These are phyloP conservation scores for Camelina laxa DNA, from an alignment of 345 rosid species.

Conservation along the genomic window DNA sequence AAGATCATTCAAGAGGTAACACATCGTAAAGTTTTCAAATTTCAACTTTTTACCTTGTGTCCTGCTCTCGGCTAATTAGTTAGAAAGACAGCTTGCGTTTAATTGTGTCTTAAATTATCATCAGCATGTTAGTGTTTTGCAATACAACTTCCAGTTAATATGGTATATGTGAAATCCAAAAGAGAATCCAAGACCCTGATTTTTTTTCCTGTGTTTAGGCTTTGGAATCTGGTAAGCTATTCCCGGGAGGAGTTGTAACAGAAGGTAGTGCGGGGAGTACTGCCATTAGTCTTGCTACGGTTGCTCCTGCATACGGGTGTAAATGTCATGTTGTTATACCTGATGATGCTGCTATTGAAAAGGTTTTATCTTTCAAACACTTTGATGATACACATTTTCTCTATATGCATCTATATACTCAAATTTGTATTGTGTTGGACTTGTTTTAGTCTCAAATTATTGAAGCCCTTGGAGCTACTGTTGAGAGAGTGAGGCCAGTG, in stretches of 20 bases:
- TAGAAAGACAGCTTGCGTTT: background rate
- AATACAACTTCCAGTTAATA: too few species aligned
- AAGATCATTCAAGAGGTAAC: slow-evolving; percentile 86
- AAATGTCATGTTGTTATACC: slow-evolving; percentile 96
- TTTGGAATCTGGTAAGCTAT: slow-evolving; percentile 72
- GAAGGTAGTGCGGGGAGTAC: slow-evolving; percentile 99
- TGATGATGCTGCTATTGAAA: slow-evolving; percentile 93
- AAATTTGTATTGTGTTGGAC: slow-evolving; percentile 23
- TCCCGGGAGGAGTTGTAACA: slow-evolving; percentile 73
- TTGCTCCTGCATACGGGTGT: slow-evolving; percentile 90
- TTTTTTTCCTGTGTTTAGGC: slow-evolving; percentile 54
- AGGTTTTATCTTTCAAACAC: slow-evolving; percentile 51
- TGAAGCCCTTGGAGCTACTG: slow-evolving; percentile 94
- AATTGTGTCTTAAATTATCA: background rate
- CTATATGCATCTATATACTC: slow-evolving; percentile 17
- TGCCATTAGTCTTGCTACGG: slow-evolving; percentile 94
- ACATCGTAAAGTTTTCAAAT: slow-evolving; percentile 13
- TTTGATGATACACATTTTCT: background rate
- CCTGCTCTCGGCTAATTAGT: background rate
- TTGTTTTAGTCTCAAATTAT: slow-evolving; percentile 77
- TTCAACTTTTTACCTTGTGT: background rate
- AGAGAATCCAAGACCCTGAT: background rate
- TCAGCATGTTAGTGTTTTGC: background rate
- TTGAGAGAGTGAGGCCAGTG: slow-evolving; percentile 94
- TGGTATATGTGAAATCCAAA: background rate